Conservation (phyloP, 73 alveolate species). For the Blepharisma stoltei region DNA sequence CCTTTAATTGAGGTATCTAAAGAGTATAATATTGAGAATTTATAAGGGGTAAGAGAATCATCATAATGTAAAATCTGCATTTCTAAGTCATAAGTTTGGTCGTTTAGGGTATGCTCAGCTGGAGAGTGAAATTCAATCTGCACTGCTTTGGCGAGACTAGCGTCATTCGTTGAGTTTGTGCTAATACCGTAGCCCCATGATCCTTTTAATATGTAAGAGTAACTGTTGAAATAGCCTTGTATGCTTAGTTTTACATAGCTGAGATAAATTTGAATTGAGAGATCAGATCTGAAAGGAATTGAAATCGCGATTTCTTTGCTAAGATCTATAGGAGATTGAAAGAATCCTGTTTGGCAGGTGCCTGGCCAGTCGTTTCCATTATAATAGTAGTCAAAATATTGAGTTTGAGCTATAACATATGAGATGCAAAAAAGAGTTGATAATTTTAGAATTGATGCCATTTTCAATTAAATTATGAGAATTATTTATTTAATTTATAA, state of each 20-base stretch:
- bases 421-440: too few relatives aligned
- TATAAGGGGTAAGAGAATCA: background rate
- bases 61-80: background rate
- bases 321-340: conserved; percentile 7
- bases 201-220: too few relatives aligned
- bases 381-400: too few relatives aligned
- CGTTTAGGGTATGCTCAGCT: background rate
- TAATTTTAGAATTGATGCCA: too few relatives aligned
- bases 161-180: too few relatives aligned
- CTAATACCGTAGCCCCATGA: too few relatives aligned
- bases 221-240: too few relatives aligned
- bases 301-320: background rate
- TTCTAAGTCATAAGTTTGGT: background rate
- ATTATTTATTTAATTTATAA: too few relatives aligned
- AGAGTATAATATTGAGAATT: background rate
- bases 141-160: too few relatives aligned
- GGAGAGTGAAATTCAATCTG: background rate
- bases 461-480: too few relatives aligned
- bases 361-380: conserved; percentile 22
- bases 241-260: background rate
- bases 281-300: background rate
- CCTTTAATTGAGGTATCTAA: background rate
- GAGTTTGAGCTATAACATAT: too few relatives aligned
- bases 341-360: background rate
- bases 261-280: background rate